A percentile compares a stretch with the other conserved stretches of the same genome.
These are phyloP conservation scores for Magnusiomyces ingens DNA, from an alignment of 1,139 yeast genomes.

Conservation along the genomic window DNA sequence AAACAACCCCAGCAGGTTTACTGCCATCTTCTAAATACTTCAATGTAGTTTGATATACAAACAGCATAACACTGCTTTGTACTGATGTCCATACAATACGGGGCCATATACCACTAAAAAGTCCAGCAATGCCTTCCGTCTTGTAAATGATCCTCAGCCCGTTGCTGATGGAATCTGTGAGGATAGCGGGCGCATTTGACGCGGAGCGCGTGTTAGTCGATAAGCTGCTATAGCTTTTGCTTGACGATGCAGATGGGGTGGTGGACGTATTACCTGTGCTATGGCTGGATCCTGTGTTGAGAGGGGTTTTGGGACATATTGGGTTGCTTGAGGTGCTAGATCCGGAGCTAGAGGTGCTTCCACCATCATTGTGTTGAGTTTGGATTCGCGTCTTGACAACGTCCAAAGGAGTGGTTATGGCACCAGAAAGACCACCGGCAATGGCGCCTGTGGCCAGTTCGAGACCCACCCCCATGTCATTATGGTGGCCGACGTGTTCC, in stretches of 20 bases:
- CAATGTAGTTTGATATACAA: constrained; percentile 58
- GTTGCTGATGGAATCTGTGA: constrained; percentile 49
- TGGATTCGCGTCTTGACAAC: constrained; percentile 92
- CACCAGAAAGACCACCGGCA: constrained; percentile 95
- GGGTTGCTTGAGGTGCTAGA: constrained; percentile 16
- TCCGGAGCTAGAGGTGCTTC: constrained; percentile 8
- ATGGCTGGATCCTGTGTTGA: constrained; percentile 8
- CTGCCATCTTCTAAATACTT: constrained; percentile 21
- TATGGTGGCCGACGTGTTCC: constrained; percentile 26
- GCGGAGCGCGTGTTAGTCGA: constrained; percentile 23
- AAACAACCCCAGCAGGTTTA: no score
- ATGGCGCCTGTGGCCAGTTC: constrained; percentile 88
- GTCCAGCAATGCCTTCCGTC: constrained; percentile 70
- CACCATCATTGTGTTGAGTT: constrained; percentile 43
- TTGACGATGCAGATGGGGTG: constrained; percentile 22
- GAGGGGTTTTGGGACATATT: constrained; percentile 16
- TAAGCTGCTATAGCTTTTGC: constrained; percentile 16
- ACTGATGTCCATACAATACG: constrained; percentile 94
- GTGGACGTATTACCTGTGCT: constrained; percentile 6
- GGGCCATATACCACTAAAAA: constrained; percentile 94
- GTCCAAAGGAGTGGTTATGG: constrained; percentile 75
- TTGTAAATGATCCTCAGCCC: constrained; percentile 64
- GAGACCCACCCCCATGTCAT: constrained; percentile 44
- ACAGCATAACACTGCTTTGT: constrained; percentile 90
- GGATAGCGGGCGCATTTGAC: constrained; percentile 30